Percentiles rank a stretch among this genome's conserved stretches.
phyloP scores from a whole-genome alignment of 2,329 filamentous ascomycete genomes.

The Hypoxylon sp. region DNA sequence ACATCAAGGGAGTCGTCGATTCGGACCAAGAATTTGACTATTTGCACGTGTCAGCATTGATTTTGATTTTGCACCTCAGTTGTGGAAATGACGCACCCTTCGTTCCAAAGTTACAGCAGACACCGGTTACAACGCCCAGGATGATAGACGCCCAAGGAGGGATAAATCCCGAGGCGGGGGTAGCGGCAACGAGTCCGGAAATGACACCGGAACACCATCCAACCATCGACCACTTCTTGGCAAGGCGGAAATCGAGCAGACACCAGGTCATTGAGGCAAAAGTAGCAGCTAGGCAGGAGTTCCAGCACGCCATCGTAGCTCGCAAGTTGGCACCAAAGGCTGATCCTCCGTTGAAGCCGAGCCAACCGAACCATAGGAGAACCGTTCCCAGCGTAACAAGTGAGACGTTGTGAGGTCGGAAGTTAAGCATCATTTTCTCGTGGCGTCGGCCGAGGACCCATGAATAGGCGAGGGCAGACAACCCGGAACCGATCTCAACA shows the following conservation, averaged over 20 bases:
- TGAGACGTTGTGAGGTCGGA: constrained; percentile 98
- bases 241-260: constrained; percentile 93
- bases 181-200: constrained; percentile 77
- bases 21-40: constrained; percentile 70
- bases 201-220: constrained; percentile 80
- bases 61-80: not conserved
- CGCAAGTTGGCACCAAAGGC: constrained; percentile 94
- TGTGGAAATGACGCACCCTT: constrained; percentile 59
- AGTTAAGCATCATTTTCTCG: constrained; percentile 99
- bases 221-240: constrained; percentile 90
- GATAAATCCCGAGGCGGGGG: constrained; percentile 76
- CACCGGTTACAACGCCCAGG: constrained; percentile 74
- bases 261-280: constrained; percentile 95
- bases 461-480: constrained; percentile 94
- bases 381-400: constrained; percentile 95
- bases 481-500: constrained; percentile 95
- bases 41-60: constrained; percentile 30
- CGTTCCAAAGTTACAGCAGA: constrained; percentile 76
- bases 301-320: constrained; percentile 97
- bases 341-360: constrained; percentile 98
- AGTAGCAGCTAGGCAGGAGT: constrained; percentile 92
- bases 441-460: constrained; percentile 95
- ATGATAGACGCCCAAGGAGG: constrained; percentile 75
- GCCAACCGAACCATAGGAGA: constrained; percentile 98
- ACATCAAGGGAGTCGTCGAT: constrained; percentile 80